phyloP scores from a whole-genome alignment of 192 early-diverging fungal species.

The Lobulomyces angularis region DNA sequence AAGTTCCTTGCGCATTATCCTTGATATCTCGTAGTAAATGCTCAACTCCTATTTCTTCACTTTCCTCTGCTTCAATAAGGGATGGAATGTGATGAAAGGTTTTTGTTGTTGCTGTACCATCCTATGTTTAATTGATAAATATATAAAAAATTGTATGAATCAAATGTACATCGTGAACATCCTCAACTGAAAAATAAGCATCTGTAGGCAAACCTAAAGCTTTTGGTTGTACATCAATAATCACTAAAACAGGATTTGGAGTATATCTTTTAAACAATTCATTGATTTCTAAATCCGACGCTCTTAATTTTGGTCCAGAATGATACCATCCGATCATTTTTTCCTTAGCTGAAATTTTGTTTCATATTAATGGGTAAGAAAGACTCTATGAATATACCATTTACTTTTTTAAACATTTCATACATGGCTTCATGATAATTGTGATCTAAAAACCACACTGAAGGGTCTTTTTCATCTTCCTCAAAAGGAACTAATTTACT shows the following conservation, averaged over 20 bases:
- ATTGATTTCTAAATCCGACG: conserved; percentile 94
- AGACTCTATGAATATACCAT: conserved; percentile 48
- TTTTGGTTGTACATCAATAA: conserved; percentile 85
- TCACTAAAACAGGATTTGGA: conserved; percentile 90
- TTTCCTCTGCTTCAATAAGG: conserved; percentile 94
- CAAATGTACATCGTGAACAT: conserved; percentile 80
- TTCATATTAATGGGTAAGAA: conserved; percentile 1
- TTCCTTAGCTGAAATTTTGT: conserved; percentile 60
- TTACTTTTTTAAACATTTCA: conserved; percentile 99
- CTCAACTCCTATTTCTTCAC: conserved; percentile 99
- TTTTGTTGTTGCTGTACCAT: conserved; percentile 90
- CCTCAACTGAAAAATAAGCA: conserved; percentile 95
- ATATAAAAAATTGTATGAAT: conserved; percentile 3
- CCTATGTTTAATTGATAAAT: conserved; percentile 35
- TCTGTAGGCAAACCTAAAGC: conserved; percentile 89
- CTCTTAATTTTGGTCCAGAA: conserved; percentile 92
- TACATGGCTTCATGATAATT: conserved; percentile 99
- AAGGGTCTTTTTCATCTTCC: conserved; percentile 96
- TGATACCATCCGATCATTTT: conserved; percentile 99
- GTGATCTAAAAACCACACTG: conserved; percentile 98
- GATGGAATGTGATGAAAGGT: conserved; percentile 95
- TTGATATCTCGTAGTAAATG: conserved; percentile 97
- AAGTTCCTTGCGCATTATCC: conserved; percentile 86
- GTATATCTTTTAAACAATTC: conserved; percentile 93
- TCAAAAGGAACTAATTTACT: conserved; percentile 87